Conservation (phyloP, 2,329 filamentous ascomycete genomes). For the Polytolypa hystricis region DNA sequence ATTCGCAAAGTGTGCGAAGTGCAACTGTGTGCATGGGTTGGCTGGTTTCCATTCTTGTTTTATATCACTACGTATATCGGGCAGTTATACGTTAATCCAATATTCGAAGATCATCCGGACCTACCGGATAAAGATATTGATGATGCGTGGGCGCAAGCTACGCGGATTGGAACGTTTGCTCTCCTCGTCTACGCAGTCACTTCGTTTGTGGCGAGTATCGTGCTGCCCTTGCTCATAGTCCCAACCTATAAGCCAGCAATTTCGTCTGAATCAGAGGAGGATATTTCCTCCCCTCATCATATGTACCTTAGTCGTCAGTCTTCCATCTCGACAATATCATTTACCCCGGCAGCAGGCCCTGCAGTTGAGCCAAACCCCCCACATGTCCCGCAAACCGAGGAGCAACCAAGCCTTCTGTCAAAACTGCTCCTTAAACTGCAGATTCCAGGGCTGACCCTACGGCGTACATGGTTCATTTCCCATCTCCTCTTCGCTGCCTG, state of each 20-base stretch:
- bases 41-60: slow-evolving; percentile 91
- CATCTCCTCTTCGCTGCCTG: slow-evolving; percentile 72
- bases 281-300: slow-evolving; percentile 10
- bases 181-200: slow-evolving; percentile 80
- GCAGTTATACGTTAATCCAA: slow-evolving; percentile 82
- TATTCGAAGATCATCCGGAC: slow-evolving; percentile 63
- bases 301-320: slow-evolving; percentile 17
- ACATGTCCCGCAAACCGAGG: not conserved
- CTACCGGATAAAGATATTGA: slow-evolving; percentile 69
- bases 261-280: slow-evolving; percentile 5
- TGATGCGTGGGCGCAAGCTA: slow-evolving; percentile 69
- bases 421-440: slow-evolving; percentile 50
- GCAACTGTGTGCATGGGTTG: slow-evolving; percentile 82
- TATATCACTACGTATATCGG: slow-evolving; percentile 92
- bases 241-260: slow-evolving; percentile 52
- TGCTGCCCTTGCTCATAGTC: slow-evolving; percentile 75
- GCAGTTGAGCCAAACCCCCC: slow-evolving; percentile 14
- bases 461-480: slow-evolving; percentile 74
- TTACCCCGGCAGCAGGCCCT: slow-evolving; percentile 22
- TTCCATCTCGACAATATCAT: slow-evolving; percentile 24
- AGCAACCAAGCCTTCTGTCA: slow-evolving; percentile 13
- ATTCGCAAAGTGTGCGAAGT: slow-evolving; percentile 71
- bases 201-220: slow-evolving; percentile 67
- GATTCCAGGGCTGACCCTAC: slow-evolving; percentile 75
- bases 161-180: slow-evolving; percentile 78